Conservation (phyloP, 106 monocot species). For the Acorus calamus region DNA sequence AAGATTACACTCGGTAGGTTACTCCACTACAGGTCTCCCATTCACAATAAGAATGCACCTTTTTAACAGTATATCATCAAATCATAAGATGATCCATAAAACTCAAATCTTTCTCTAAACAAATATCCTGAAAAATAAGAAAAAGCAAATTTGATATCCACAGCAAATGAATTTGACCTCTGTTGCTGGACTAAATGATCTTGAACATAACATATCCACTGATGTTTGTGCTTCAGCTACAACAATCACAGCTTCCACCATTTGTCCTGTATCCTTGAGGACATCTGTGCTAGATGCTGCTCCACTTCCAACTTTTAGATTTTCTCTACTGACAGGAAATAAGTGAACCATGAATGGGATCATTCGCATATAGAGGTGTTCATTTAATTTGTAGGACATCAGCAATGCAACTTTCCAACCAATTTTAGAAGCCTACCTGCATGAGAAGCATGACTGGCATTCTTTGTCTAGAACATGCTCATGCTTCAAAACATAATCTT, state of each 20-base stretch:
- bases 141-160: too few species aligned
- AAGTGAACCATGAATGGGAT: not conserved
- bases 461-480: slow-evolving; percentile 16
- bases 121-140: too few species aligned
- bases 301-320: slow-evolving; percentile 39
- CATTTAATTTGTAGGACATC: too few species aligned
- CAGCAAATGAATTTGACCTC: slow-evolving; percentile 12
- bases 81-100: too few species aligned
- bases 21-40: too few species aligned
- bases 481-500: slow-evolving; percentile 49
- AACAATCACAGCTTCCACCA: slow-evolving; percentile 31
- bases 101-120: too few species aligned
- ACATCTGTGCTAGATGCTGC: slow-evolving; percentile 16
- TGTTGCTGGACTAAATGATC: slow-evolving; percentile 14
- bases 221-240: slow-evolving; percentile 1
- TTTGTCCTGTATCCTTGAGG: slow-evolving; percentile 11
- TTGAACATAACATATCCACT: not conserved
- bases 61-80: too few species aligned
- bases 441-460: slow-evolving; percentile 30
- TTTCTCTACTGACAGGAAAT: slow-evolving; percentile 14
- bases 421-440: slow-evolving; percentile 20
- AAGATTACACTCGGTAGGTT: too few species aligned
- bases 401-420: not conserved
- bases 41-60: too few species aligned
- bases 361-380: too few species aligned